Evolutionary conservation across 257 asterid genomes (phyloP).

Genomic region (Solanum virginianum): DNA sequence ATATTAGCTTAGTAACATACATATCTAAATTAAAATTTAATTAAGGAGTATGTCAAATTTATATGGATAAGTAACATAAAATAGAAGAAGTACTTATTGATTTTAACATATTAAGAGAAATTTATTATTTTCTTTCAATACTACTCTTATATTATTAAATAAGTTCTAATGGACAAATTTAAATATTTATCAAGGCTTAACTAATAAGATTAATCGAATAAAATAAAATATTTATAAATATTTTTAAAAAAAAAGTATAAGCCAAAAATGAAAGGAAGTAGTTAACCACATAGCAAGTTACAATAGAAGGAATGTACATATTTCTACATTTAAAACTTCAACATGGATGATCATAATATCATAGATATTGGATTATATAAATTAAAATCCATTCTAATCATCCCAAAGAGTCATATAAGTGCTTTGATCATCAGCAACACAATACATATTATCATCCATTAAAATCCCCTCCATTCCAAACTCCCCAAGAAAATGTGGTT

Average conservation of each 20-base stretch:
- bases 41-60: neutral
- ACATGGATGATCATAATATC: neutral
- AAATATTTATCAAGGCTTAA: neutral
- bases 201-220: neutral
- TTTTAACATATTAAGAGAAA: neutral
- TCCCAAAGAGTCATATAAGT: slow-evolving; percentile 5
- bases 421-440: slow-evolving; percentile 1
- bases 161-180: neutral
- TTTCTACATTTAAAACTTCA: neutral
- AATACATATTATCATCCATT: slow-evolving; percentile 20
- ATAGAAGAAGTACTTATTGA: neutral
- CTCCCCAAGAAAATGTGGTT: slow-evolving; percentile 27
- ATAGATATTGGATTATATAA: neutral
- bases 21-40: neutral
- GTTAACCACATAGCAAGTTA: slow-evolving; percentile 3
- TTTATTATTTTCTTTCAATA: neutral
- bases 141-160: neutral
- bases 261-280: neutral
- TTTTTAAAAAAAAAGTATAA: neutral
- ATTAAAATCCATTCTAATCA: slow-evolving; percentile 7
- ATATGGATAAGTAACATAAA: neutral
- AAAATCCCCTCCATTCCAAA: slow-evolving; percentile 28
- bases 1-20: neutral
- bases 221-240: neutral
- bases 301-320: neutral